Evolutionary conservation across 1,284 basidiomycete species (phyloP), one percentile per base, ranked within the genome.

Genomic region (Anthracocystis walkeri): DNA sequence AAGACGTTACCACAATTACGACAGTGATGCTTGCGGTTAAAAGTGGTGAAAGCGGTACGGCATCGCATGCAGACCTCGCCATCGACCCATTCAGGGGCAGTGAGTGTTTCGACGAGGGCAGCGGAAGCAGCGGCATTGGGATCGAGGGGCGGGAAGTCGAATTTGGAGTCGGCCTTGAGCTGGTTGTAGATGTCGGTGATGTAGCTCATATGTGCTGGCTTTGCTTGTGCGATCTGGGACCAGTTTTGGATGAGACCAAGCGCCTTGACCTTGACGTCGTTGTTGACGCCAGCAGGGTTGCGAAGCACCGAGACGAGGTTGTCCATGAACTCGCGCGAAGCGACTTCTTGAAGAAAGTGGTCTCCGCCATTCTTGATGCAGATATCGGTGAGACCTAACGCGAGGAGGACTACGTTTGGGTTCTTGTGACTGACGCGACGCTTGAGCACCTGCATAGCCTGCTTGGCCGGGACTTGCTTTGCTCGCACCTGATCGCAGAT

Each of bases 281-380:
- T 88, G 81, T 93, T 95, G 55, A 93, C 87, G 65, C 75, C 69
- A 10, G 81, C 44, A 27, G 75, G 77, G 16, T 90, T 88, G 86
- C 90, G 91, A 78, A 95, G 88, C 62, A 94, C 91, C 20, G 92
- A 92, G 46, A 92, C 91, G 60, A 95, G 89, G 77, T 94, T 93
- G 85, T 98, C 95, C 86, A 96, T 92, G 84, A 98, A 96, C 84
- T 97, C 95, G 66, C 92, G 89, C 14, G 93, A 93, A 3, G 79
- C 80, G 4, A 84, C 79, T 53, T 83, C 68, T 23, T 73, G 68
- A 4, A 99, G 87, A 82, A 99, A 99, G 60, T 91, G 90, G 77
- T 97, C 94, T 0, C 97, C 97, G 11, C 94, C 94, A 82, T 99
- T 99, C 91, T 99, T 99, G 86, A 99, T 90, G 81, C 94, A 97